Evolutionary conservation across 1,284 basidiomycete species (phyloP), one percentile per base, ranked within the genome.

Genomic region (Trametes pubescens): DNA sequence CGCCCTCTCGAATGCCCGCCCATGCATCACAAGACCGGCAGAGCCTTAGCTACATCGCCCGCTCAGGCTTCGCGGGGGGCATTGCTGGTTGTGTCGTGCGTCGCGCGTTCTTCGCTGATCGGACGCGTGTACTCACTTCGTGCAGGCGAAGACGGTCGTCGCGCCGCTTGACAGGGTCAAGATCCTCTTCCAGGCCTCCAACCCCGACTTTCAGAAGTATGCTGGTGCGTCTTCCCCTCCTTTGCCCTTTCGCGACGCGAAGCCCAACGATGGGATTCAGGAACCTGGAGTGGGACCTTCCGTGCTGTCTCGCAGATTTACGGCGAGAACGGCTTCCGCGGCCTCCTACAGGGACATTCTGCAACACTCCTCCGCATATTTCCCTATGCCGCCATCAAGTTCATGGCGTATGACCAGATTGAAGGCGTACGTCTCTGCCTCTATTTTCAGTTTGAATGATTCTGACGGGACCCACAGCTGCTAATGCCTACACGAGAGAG

Each of bases 91-190:
- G 96, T 78, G 87, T 96, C 64, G 95, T 97, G 75, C 73, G 94
- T 86, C 40, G 4, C 52, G 51, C 65, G 22, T 51, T 22, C 38
- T 16, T 21, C 21, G 7, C 53, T 49, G 26, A 1, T 16, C 57
- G 29, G 44, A 55, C 21, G 57, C 63, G 18, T 47, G 18, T 4
- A 13, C 43, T 32, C 38, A 29, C 18, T 40, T 4, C 14, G 35
- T 59, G 26, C 61, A 96, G 94, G 96, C 96, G 54, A 99, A 99
- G 80, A 97, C 98, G 9, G 92, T 93, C 22, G 96, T 99, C 60
- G 98, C 98, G 24, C 98, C 98, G 1, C 85, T 99, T 32, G 98
- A 99, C 77, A 86, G 98, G 71, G 96, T 99, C 73, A 99, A 99
- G 83, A 99, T 99, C 72, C 87, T 99, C 58, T 99, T 99, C 76